Evolutionary conservation across 179 eudicot genomes (phyloP).

Genomic region (Pouteria campechiana): DNA sequence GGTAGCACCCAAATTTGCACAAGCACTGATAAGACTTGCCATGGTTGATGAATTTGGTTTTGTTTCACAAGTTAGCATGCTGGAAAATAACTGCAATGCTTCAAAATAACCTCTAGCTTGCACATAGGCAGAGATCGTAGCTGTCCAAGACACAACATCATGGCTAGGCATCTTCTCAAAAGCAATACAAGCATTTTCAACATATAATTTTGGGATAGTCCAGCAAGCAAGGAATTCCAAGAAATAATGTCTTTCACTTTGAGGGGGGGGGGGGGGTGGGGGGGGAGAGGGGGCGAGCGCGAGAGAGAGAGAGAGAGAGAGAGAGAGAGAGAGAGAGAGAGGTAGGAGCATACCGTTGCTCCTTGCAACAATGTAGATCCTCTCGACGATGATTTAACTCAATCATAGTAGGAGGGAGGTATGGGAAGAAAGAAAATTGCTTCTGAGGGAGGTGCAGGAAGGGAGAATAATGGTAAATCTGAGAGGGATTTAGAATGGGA

Average conservation of each 20-base stretch:
- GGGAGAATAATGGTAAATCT: no score
- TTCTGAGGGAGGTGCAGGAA: no score
- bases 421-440: no score
- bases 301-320: no score
- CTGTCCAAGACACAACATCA: constrained; percentile 44
- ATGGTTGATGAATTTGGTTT: constrained; percentile 25
- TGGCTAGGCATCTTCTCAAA: constrained; percentile 36
- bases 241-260: constrained; percentile 25
- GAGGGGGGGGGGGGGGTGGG: no score
- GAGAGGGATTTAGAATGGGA: no score
- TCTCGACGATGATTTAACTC: no score
- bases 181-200: constrained; percentile 21
- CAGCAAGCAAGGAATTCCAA: constrained; percentile 34
- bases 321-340: no score
- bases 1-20: constrained; percentile 18
- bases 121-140: constrained; percentile 28
- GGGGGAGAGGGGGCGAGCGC: no score
- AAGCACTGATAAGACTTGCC: constrained; percentile 25
- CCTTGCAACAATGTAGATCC: no score
- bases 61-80: constrained; percentile 20
- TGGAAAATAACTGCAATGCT: constrained; percentile 25
- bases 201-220: constrained; percentile 20
- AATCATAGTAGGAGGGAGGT: no score
- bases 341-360: no score
- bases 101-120: constrained; percentile 20